Conservation (phyloP, 2,329 filamentous ascomycete species). For the Thelonectria discophora region DNA sequence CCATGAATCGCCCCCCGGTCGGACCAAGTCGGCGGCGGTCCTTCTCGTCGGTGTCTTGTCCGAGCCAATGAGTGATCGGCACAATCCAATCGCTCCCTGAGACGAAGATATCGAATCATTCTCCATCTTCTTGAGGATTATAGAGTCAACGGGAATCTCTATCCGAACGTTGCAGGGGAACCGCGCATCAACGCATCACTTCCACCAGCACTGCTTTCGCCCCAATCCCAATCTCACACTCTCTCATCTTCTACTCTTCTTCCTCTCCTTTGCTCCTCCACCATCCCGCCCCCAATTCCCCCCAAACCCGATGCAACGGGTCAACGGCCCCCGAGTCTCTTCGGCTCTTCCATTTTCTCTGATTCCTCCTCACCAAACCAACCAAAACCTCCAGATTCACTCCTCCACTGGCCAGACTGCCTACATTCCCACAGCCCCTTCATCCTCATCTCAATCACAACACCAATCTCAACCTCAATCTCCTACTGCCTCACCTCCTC, state of each 20-base stretch:
- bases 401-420: conserved; percentile 6
- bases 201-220: neutral
- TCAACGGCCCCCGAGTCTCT: conserved; percentile 38
- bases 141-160: neutral
- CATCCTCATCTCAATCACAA: neutral
- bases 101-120: neutral
- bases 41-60: conserved; percentile 23
- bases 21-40: conserved; percentile 15
- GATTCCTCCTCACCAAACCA: conserved; percentile 19
- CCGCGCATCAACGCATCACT: neutral
- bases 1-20: neutral
- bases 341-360: conserved; percentile 19
- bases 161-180: neutral
- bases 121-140: neutral
- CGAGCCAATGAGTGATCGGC: conserved; percentile 6
- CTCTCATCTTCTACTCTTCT: neutral
- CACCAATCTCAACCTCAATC: neutral
- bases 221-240: neutral
- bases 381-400: conserved; percentile 16
- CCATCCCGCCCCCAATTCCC: conserved; percentile 22
- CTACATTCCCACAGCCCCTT: neutral
- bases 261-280: neutral
- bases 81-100: conserved; percentile 5
- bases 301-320: conserved; percentile 29
- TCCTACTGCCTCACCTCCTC: neutral